phyloP scores from a whole-genome alignment of 768 basidiomycete species.

The Hygrocybe punicea region DNA sequence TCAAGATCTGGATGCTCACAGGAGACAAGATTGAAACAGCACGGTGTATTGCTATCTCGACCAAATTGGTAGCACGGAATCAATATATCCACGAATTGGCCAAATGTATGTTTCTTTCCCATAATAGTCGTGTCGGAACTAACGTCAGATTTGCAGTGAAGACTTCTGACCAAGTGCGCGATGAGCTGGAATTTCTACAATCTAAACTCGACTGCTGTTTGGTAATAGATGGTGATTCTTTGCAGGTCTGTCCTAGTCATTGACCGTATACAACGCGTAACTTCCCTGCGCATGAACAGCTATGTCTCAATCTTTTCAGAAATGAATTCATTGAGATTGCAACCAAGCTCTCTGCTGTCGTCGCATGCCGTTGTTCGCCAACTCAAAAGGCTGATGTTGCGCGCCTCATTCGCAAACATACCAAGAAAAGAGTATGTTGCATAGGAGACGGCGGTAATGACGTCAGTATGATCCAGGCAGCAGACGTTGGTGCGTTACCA shows the following conservation, averaged over 20 bases:
- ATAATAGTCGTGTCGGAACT: slow-evolving; percentile 2
- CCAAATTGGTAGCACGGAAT: slow-evolving; percentile 90
- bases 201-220: slow-evolving; percentile 96
- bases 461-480: slow-evolving; percentile 99
- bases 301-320: slow-evolving; percentile 86
- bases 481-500: slow-evolving; percentile 81
- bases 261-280: background rate
- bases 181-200: slow-evolving; percentile 90
- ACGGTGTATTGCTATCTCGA: slow-evolving; percentile 95
- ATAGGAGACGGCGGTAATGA: slow-evolving; percentile 99
- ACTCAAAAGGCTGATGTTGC: slow-evolving; percentile 99
- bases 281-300: slow-evolving; percentile 42
- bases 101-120: slow-evolving; percentile 58
- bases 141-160: slow-evolving; percentile 55
- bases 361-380: slow-evolving; percentile 96
- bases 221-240: slow-evolving; percentile 95
- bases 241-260: slow-evolving; percentile 59
- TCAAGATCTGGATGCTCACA: slow-evolving; percentile 99
- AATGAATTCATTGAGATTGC: slow-evolving; percentile 95
- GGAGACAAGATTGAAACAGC: slow-evolving; percentile 99
- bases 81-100: slow-evolving; percentile 98
- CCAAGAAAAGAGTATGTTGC: slow-evolving; percentile 95
- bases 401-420: slow-evolving; percentile 82
- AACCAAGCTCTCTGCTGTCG: slow-evolving; percentile 92
- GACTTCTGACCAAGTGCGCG: slow-evolving; percentile 74